phyloP scores from a whole-genome alignment of 1,284 basidiomycete species.

The Apiotrichum domesticum region DNA sequence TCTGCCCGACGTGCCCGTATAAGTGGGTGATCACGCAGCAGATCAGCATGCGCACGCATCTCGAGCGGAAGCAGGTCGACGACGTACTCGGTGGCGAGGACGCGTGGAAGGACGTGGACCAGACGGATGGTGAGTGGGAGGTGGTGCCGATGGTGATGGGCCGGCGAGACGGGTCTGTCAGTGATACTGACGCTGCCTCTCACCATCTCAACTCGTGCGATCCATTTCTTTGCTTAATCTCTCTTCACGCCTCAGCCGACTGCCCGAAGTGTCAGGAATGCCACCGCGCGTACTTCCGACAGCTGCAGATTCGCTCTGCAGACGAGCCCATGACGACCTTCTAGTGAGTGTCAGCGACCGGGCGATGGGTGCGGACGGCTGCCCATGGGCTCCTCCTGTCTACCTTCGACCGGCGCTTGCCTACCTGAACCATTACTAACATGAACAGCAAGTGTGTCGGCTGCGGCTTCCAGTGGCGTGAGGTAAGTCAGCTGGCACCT shows the following conservation, averaged over 20 bases:
- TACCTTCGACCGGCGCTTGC: too few species aligned
- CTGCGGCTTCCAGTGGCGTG: constrained; percentile 47
- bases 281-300: constrained; percentile 80
- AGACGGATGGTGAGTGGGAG: constrained; percentile 61
- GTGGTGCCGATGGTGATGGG: background rate
- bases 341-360: constrained; percentile 50
- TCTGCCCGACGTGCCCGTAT: constrained; percentile 89
- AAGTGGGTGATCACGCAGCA: constrained; percentile 69
- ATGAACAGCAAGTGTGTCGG: constrained; percentile 40
- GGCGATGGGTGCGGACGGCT: too few species aligned
- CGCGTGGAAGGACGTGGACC: constrained; percentile 92
- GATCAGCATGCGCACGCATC: constrained; percentile 81
- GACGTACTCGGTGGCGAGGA: constrained; percentile 91
- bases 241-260: constrained; percentile 6
- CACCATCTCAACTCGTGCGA: background rate
- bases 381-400: too few species aligned
- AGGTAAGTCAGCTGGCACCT: constrained; percentile 22
- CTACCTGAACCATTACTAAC: background rate
- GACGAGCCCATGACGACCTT: constrained; percentile 97
- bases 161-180: background rate
- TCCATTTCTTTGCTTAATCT: background rate
- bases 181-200: background rate
- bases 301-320: constrained; percentile 91
- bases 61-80: constrained; percentile 81
- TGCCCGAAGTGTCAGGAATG: constrained; percentile 89